Percentiles rank a stretch among this genome's conserved stretches.
Conservation (phyloP, 495 filamentous ascomycete species). For the Penicillium diatomitis region DNA sequence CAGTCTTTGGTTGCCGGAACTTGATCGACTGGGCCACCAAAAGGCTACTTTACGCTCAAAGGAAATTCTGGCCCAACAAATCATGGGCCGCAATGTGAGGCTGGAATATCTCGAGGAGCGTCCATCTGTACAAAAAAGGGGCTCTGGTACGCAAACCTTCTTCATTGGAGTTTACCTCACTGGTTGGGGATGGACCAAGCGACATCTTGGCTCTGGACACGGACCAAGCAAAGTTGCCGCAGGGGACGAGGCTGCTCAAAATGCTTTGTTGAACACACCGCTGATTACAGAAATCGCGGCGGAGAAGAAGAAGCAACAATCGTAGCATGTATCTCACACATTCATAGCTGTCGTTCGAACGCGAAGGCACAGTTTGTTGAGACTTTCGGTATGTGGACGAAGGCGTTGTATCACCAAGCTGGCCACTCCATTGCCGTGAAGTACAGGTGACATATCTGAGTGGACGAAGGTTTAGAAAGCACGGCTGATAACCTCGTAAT, state of each 20-base stretch:
- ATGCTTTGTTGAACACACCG: constrained; percentile 52
- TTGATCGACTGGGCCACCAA: constrained; percentile 29
- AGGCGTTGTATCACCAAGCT: no score
- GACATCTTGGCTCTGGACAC: constrained; percentile 56
- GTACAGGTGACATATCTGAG: no score
- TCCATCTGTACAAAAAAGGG: constrained; percentile 42
- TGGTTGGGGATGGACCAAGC: constrained; percentile 61
- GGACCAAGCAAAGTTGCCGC: constrained; percentile 67
- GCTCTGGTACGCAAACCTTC: constrained; percentile 45
- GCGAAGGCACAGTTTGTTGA: no score
- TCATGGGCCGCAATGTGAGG: constrained; percentile 51
- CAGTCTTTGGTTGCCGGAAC: constrained; percentile 52
- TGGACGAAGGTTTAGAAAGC: no score
- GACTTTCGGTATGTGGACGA: no score
- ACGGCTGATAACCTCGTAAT: no score
- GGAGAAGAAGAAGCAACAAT: neutral
- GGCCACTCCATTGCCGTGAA: no score
- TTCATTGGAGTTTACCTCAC: constrained; percentile 65
- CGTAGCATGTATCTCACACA: neutral
- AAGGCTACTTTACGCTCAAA: constrained; percentile 36
- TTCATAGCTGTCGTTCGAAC: neutral
- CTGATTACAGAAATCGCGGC: constrained; percentile 44
- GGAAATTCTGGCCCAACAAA: constrained; percentile 43
- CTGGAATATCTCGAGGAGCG: constrained; percentile 55
- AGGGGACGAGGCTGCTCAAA: constrained; percentile 57